Base-by-base conservation (phyloP, 345 rosid genomes). In the Lepidium aucheri region DNA sequence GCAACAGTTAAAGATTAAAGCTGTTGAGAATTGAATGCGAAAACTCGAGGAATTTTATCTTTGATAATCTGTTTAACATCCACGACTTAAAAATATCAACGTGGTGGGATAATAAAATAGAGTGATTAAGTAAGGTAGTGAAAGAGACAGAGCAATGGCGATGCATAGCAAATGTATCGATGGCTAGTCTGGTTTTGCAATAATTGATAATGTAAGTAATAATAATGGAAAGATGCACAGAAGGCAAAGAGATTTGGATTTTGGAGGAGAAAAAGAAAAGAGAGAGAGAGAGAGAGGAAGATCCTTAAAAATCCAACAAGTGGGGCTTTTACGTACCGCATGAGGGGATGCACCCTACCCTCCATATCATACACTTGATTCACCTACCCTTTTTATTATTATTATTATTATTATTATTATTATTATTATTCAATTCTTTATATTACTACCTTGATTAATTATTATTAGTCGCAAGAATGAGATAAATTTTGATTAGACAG, bases 271-370 rank as follows among this genome's bases (percentile, higher is more conserved):
- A 22, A 42, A 56, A 38, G 11, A 51, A 34, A n/a, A n/a, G n/a
- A n/a, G n/a, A n/a, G n/a, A n/a, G n/a, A n/a, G 49, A 41, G 16
- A 64, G 49, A 17, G 8, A 18, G 33, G 56, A 52, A 59, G 62
- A 73, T 73, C 76, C 76, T 73, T 66, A 73, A 66, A 59, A 66
- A 59, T 65, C 72, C 49, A 73, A 65, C 77, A 73, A 73, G 77
- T 73, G 67, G 77, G 77, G 68, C 65, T 49, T 42, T 56, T 44
- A 60, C 68, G 68, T 59, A 58, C 42, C 60, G 50, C 76, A 51
- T 65, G 47, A 64, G 57, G 70, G 30, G 60, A 58, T 56, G 76
- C 70, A 72, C 76, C 76, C 71, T 65, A 72, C 71, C 67, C 41
- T 65, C 72, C 76, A 50, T 57, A 71, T 60, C 70, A 63, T 46